phyloP scores from a whole-genome alignment of 2,329 filamentous ascomycete genomes.

The Alternaria rosae region DNA sequence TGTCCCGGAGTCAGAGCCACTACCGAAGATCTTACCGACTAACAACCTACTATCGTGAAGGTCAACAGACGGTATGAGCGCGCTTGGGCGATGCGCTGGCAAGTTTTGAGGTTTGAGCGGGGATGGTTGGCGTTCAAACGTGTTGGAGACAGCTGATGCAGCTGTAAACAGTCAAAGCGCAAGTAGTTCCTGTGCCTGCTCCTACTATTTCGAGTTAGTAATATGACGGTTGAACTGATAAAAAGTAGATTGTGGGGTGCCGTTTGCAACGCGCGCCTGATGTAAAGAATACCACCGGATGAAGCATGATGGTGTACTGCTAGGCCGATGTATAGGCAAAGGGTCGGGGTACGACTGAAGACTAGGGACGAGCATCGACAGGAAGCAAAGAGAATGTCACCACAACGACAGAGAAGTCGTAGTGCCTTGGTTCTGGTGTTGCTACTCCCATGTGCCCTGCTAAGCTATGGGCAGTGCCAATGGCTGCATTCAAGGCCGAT shows the following conservation, averaged over 20 bases:
- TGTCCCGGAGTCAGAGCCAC: slow-evolving; percentile 1
- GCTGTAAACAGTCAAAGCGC: background rate
- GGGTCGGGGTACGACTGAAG: background rate
- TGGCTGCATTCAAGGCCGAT: slow-evolving; percentile 1
- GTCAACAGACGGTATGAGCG: background rate
- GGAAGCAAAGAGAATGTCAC: background rate
- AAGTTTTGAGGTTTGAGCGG: background rate
- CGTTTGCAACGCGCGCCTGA: slow-evolving; percentile 13
- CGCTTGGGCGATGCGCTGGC: background rate
- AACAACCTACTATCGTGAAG: background rate
- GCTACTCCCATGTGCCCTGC: background rate
- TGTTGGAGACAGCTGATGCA: background rate
- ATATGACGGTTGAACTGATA: background rate
- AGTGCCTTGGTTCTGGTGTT: background rate
- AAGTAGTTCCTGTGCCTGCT: background rate
- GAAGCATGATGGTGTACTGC: background rate
- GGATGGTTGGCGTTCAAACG: background rate
- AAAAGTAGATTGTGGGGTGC: slow-evolving; percentile 5
- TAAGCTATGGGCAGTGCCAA: background rate
- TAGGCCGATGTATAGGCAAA: background rate
- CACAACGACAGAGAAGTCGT: background rate
- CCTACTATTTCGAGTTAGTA: background rate
- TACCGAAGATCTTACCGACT: slow-evolving; percentile 13
- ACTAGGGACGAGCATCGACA: background rate
- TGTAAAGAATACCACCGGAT: background rate